Evolutionary conservation across 129 eudicot genomes (phyloP), one percentile per base, ranked within the genome.

Genomic region (Flaveria brownii): DNA sequence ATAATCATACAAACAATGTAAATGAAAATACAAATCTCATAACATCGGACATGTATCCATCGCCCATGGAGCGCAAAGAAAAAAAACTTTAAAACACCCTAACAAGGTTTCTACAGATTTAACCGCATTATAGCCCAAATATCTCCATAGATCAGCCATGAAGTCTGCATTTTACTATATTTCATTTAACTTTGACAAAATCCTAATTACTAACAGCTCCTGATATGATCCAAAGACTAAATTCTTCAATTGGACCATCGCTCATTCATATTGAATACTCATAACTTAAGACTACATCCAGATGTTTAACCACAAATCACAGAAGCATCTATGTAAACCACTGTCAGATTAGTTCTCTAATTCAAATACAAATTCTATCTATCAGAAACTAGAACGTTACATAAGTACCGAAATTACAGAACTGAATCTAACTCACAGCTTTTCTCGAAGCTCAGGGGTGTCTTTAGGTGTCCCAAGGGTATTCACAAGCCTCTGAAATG

Each of bases 381-480:
- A 72, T 22, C 20, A 51, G 17, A 49, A 30, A 39, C 59, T 22
- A 69, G 0, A 43, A 62, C 39, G 30, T 9, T 43, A 47, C 1
- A 59, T 8, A 56, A 1, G 68, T 20, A 16, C 1, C 47, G 3
- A 49, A 72, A 18, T 9, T 16, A 75, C 16, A 65, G 16, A 7
- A 71, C 17, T 16, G 6, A 52, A 59, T 28, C 5, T 3, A 0
- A 81, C 85, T 73, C 69, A 91, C 97, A 91, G 88, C 80, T 89
- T 91, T 54, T 91, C 96, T 2, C 97, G 97, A 68, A 91, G 97
- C 72, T 89, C 96, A 20, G 97, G 96, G 45, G 96, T 91, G 43
- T 91, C 97, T 79, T 91, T 91, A 42, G 97, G 96, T 6, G 97
- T 89, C 3, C 97, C 97, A 12, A 91, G 84, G 77, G 97, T 85